phyloP scores from a whole-genome alignment of 2,329 filamentous ascomycete species.

The Torrubiella hemipterigena region DNA sequence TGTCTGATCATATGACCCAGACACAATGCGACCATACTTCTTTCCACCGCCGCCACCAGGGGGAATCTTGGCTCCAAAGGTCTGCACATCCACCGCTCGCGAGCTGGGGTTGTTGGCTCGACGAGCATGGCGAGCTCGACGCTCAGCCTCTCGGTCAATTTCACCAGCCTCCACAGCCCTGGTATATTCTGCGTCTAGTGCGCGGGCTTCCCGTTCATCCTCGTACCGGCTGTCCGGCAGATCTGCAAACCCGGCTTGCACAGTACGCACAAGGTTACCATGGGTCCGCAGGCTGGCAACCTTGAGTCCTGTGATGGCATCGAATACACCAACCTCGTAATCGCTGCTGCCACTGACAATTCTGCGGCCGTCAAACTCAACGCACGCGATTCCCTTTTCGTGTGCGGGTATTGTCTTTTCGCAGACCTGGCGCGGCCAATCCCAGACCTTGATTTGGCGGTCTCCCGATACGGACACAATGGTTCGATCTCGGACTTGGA shows the following conservation, averaged over 20 bases:
- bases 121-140: constrained; percentile 23
- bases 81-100: constrained; percentile 62
- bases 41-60: constrained; percentile 86
- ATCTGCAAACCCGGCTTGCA: constrained; percentile 91
- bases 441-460: constrained; percentile 88
- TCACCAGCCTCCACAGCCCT: constrained; percentile 40
- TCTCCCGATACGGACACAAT: constrained; percentile 94
- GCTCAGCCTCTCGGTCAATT: constrained; percentile 23
- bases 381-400: constrained; percentile 90
- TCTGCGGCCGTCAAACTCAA: constrained; percentile 86
- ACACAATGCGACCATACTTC: constrained; percentile 87
- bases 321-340: constrained; percentile 91
- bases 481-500: constrained; percentile 75
- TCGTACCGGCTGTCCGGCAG: constrained; percentile 68
- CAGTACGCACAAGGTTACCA: constrained; percentile 74
- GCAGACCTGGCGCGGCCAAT: constrained; percentile 69
- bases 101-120: constrained; percentile 59
- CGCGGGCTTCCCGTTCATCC: constrained; percentile 59
- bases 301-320: constrained; percentile 73
- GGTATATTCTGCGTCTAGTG: constrained; percentile 63
- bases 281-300: constrained; percentile 81
- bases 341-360: constrained; percentile 96
- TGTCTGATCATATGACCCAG: constrained; percentile 89
- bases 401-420: constrained; percentile 74
- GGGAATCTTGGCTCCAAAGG: constrained; percentile 75